A percentile compares a stretch with the other conserved stretches of the same genome.
phyloP scores from a whole-genome alignment of 495 filamentous ascomycete genomes.

The Oidiodendron maius region DNA sequence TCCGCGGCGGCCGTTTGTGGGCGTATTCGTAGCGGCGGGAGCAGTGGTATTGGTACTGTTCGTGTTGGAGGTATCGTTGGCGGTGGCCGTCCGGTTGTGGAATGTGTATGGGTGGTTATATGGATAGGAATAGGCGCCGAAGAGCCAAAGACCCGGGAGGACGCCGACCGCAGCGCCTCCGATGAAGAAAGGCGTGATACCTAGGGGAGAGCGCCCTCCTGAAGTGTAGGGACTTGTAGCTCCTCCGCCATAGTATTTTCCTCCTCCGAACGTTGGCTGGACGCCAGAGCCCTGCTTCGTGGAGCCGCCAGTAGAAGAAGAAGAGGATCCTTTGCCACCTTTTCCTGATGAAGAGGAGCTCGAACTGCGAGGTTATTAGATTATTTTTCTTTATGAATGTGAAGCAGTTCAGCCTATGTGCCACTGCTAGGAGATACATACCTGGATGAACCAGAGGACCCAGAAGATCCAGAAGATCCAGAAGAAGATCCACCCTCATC shows the following conservation, averaged over 20 bases:
- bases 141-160: slow-evolving; percentile 52
- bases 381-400: no score
- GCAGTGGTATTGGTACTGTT: not conserved
- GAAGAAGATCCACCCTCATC: slow-evolving; percentile 1
- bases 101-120: slow-evolving; percentile 56
- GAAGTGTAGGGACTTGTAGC: slow-evolving; percentile 60
- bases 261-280: slow-evolving; percentile 55
- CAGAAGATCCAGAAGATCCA: slow-evolving; percentile 9
- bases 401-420: no score
- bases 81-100: slow-evolving; percentile 46
- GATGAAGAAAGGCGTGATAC: slow-evolving; percentile 55
- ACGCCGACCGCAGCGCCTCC: slow-evolving; percentile 38
- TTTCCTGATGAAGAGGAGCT: slow-evolving; percentile 3
- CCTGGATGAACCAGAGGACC: slow-evolving; percentile 11
- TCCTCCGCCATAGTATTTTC: slow-evolving; percentile 75
- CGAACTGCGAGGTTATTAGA: slow-evolving; percentile 8
- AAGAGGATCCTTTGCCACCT: slow-evolving; percentile 24
- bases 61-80: slow-evolving; percentile 15
- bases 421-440: no score
- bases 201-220: slow-evolving; percentile 48
- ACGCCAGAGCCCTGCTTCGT: slow-evolving; percentile 63
- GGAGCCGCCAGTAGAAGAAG: slow-evolving; percentile 52
- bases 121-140: slow-evolving; percentile 66
- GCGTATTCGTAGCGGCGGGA: not conserved
- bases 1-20: slow-evolving; percentile 13